Evolutionary conservation across 768 basidiomycete species (phyloP), one percentile per base, ranked within the genome.

Genomic region (Kwoniella dendrophila): DNA sequence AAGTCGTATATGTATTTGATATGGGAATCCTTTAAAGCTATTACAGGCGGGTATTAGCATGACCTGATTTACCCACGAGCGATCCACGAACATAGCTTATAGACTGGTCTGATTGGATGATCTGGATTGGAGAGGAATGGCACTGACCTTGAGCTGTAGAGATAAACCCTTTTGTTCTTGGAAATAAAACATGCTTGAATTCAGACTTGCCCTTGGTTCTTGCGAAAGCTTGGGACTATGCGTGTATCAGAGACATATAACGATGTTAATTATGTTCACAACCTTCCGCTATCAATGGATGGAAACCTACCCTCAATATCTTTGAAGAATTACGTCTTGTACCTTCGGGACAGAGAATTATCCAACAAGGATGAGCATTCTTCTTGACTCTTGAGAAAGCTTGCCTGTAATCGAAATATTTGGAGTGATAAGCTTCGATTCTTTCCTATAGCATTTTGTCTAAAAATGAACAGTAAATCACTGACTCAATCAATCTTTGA

Each of bases 341-440:
- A 2, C 72, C 72, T 52, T 73, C 72, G 3, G 72, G 72, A 45
- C 68, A 73, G 3, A 73, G 56, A 33, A 73, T 51, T 18, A 73
- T 71, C 72, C 72, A 73, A 22, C 57, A 61, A 7, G 50, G 53
- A 41, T 73, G 67, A 22, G 49, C 16, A 36, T 71, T 73, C 24
- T 33, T 26, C 32, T 68, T 70, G 50, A 73, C 41, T 10, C 64
- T 51, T 8, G 33, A 11, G 60, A 73, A 71, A 1, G 72, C 64
- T 54, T 56, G 40, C 40, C 71, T 73, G 43, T 16, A 11, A 30
- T 20, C n/a, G 2, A n/a, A 33, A 33, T 34, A 24, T 18, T 18
- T 10, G 30, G 24, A 22, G 29, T 64, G 30, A 44, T n/a, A n/a
- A n/a, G n/a, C n/a, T 36, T 54, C 44, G 29, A 56, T 26, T 45